A percentile compares a stretch with the other conserved stretches of the same genome.
These are phyloP conservation scores for Sarcomyxa edulis DNA, from an alignment of 768 basidiomycete species.

Conservation along the genomic window DNA sequence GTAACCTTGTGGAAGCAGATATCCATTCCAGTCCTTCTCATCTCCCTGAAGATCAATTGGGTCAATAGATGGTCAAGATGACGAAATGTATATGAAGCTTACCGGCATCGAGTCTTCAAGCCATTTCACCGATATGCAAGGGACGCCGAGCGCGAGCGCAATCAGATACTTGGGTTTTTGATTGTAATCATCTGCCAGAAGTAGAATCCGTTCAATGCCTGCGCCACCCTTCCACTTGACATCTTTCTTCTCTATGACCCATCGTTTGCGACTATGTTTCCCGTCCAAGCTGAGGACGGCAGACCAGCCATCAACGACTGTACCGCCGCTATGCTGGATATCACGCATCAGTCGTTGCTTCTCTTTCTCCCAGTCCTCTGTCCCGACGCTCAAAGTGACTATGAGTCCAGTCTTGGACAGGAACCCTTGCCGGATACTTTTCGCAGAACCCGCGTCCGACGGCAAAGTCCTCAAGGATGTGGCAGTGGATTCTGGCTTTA, in stretches of 20 bases:
- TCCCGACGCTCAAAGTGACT: conserved; percentile 42
- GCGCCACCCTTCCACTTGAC: conserved; percentile 36
- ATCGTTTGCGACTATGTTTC: conserved; percentile 38
- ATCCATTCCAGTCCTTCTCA: conserved; percentile 54
- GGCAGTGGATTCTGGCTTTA: conserved; percentile 24
- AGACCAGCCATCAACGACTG: conserved; percentile 59
- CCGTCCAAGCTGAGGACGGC: conserved; percentile 54
- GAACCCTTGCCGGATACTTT: conserved; percentile 26
- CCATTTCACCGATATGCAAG: conserved; percentile 66
- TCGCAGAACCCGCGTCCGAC: conserved; percentile 27
- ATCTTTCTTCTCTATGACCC: conserved; percentile 45
- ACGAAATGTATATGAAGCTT: conserved; percentile 16
- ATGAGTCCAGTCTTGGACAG: conserved; percentile 52
- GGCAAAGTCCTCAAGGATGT: conserved; percentile 49
- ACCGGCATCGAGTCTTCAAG: conserved; percentile 38
- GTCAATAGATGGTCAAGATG: neutral
- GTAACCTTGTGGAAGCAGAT: conserved; percentile 59
- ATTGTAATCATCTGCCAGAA: conserved; percentile 59
- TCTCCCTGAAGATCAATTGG: conserved; percentile 21
- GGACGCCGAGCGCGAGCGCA: conserved; percentile 82
- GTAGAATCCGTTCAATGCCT: conserved; percentile 52
- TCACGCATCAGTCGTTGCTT: conserved; percentile 36
- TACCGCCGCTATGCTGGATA: conserved; percentile 49
- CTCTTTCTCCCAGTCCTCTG: conserved; percentile 29
- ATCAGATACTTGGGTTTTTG: conserved; percentile 78